These are phyloP conservation scores for Mycena rosella DNA, from an alignment of 768 basidiomycete species.

Conservation along the genomic window DNA sequence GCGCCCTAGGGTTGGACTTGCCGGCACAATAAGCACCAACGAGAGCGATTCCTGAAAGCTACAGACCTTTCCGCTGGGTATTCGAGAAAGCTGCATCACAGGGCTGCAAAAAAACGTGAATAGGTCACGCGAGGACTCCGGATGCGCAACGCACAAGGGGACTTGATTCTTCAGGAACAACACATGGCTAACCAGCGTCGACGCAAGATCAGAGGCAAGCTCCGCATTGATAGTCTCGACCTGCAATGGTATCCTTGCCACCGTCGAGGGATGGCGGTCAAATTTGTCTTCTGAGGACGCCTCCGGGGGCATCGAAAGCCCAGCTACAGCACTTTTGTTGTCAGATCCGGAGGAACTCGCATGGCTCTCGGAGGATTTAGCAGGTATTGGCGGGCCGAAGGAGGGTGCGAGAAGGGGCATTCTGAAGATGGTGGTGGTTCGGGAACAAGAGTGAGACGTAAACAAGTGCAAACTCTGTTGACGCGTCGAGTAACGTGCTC, in stretches of 20 bases:
- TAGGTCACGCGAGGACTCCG: not conserved
- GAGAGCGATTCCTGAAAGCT: not conserved
- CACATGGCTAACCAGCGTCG: constrained; percentile 74
- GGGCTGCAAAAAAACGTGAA: constrained; percentile 57
- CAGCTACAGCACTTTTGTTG: not conserved
- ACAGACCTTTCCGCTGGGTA: constrained; percentile 61
- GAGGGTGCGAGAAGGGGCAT: constrained; percentile 25
- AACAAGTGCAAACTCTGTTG: constrained; percentile 9
- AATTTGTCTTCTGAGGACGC: not conserved
- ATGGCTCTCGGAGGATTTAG: not conserved
- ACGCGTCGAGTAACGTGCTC: constrained; percentile 17
- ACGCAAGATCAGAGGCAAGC: constrained; percentile 74
- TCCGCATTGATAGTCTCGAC: constrained; percentile 64
- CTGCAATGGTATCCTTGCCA: constrained; percentile 63
- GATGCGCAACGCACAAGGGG: constrained; percentile 71
- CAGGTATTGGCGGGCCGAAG: not conserved
- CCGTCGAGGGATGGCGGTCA: constrained; percentile 27
- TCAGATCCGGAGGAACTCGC: not conserved
- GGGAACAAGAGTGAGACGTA: not conserved
- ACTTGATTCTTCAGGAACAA: constrained; percentile 85
- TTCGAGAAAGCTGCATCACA: constrained; percentile 69
- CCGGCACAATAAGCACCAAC: not conserved
- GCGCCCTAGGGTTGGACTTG: constrained; percentile 61
- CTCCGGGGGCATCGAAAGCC: constrained; percentile 3
- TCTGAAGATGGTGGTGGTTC: not conserved